phyloP scores from a whole-genome alignment of 192 early-diverging fungal species.

The Coemansia erecta region DNA sequence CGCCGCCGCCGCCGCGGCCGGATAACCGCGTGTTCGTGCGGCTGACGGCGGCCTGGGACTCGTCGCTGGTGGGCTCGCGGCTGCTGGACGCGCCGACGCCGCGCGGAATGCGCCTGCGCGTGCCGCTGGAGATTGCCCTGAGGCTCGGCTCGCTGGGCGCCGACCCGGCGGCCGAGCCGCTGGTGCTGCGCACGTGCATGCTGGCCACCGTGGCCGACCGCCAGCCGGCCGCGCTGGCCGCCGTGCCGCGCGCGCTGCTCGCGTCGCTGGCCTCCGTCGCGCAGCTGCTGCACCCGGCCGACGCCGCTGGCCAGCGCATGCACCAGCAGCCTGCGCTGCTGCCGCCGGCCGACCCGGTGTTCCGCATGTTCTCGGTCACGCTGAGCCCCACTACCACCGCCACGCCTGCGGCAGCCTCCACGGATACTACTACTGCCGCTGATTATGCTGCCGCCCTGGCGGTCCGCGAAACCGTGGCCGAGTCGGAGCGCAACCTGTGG shows the following conservation, averaged over 20 bases:
- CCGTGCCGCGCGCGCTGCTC: slow-evolving; percentile 14
- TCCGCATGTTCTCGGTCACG: slow-evolving; percentile 60
- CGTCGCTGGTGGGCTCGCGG: slow-evolving; percentile 66
- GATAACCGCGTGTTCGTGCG: slow-evolving; percentile 65
- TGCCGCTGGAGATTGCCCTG: slow-evolving; percentile 57
- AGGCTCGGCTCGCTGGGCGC: slow-evolving; percentile 60
- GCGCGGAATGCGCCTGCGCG: slow-evolving; percentile 58
- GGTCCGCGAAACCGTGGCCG: slow-evolving; percentile 41
- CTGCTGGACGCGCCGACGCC: slow-evolving; percentile 64
- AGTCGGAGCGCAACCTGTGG: slow-evolving; percentile 63
- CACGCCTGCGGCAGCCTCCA: no score
- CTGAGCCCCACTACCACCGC: no score
- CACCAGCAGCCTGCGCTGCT: slow-evolving; percentile 7
- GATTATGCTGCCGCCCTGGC: no score
- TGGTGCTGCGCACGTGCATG: no score
- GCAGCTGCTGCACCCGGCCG: background rate
- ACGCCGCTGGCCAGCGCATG: no score
- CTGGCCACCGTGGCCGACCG: slow-evolving; percentile 47
- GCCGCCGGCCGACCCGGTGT: slow-evolving; percentile 32
- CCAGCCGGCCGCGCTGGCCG: slow-evolving; percentile 16
- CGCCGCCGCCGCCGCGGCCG: slow-evolving; percentile 30
- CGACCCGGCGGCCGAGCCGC: slow-evolving; percentile 23
- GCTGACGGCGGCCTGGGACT: slow-evolving; percentile 69
- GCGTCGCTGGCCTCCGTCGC: slow-evolving; percentile 13
- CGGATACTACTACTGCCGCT: no score